Percentiles rank a stretch among this genome's conserved stretches.
Evolutionary conservation across 106 monocot species (phyloP).

Genomic region (Allium cepa): DNA sequence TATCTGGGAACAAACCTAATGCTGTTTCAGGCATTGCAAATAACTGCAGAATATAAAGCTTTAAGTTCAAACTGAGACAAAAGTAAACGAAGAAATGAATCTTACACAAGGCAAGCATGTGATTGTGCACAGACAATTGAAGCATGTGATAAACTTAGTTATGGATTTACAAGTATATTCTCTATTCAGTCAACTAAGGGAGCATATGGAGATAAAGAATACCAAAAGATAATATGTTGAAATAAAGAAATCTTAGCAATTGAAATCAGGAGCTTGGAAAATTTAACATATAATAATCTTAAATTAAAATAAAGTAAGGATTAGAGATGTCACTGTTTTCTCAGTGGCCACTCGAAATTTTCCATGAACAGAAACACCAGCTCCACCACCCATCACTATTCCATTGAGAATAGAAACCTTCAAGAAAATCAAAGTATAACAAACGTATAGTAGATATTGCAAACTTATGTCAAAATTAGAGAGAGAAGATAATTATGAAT

Average conservation of each 20-base stretch:
- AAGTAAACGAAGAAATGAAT: neutral
- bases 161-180: too few relatives aligned
- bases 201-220: too few relatives aligned
- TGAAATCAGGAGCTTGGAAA: too few relatives aligned
- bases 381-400: slow-evolving; percentile 94
- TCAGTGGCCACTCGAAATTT: slow-evolving; percentile 90
- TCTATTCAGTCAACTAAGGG: too few relatives aligned
- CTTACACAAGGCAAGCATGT: neutral
- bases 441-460: neutral
- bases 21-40: slow-evolving; percentile 99
- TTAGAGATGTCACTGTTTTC: slow-evolving; percentile 41
- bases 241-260: too few relatives aligned
- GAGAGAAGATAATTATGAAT: slow-evolving; percentile 1
- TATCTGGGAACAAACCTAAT: slow-evolving; percentile 83
- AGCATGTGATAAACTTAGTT: neutral
- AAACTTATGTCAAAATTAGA: neutral
- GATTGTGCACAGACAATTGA: neutral
- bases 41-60: slow-evolving; percentile 41
- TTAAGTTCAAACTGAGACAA: neutral
- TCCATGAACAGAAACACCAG: slow-evolving; percentile 97
- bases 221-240: too few relatives aligned
- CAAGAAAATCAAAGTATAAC: neutral
- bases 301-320: too few relatives aligned
- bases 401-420: slow-evolving; percentile 94
- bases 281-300: too few relatives aligned